Evolutionary conservation across 1,284 basidiomycete species (phyloP), one percentile per base, ranked within the genome.

Genomic region (Pholiota adiposa): DNA sequence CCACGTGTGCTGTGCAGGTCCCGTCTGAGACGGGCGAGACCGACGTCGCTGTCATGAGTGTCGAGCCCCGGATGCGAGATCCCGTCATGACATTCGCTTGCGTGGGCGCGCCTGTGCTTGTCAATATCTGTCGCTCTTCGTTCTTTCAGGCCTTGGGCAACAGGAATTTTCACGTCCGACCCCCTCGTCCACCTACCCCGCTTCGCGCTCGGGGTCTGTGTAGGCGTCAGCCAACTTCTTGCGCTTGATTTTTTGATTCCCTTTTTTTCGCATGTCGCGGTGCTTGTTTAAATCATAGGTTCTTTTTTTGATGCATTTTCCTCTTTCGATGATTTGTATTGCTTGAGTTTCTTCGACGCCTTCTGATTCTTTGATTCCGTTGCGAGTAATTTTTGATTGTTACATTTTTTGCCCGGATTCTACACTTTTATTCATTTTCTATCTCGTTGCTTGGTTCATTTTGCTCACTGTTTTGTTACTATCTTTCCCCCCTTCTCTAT

Each of bases 261-360:
- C 25, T 44, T n/a, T 62, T 59, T 54, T 65, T 62, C 63, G 56
- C 63, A 62, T 62, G 63, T 61, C 56, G 36, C 58, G 59, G 60
- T 56, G 53, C 25, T 58, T 63, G 31, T 61, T 54, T 44, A 50
- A 16, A 54, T 56, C 41, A 34, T 40, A 55, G n/a, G 55, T 38
- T 52, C 29, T 51, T 38, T 33, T 55, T 56, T 40, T 54, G 38
- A 21, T 51, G 41, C 38, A 29, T 51, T 57, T 53, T 40, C 36
- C 23, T 41, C 9, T 14, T 41, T 40, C 51, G 23, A 38, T 60
- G n/a, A 51, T 19, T 38, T 56, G 54, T 62, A 58, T 52, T 33
- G 54, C 50, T 50, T 16, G 41, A 6, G 21, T 53, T 55, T 36
- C 54, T 60, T 57, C 38, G 23, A 31, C 43, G 29, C 34, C 16